Base-by-base conservation (phyloP, 2,329 filamentous ascomycete species). In the Celoporthe dispersa region DNA sequence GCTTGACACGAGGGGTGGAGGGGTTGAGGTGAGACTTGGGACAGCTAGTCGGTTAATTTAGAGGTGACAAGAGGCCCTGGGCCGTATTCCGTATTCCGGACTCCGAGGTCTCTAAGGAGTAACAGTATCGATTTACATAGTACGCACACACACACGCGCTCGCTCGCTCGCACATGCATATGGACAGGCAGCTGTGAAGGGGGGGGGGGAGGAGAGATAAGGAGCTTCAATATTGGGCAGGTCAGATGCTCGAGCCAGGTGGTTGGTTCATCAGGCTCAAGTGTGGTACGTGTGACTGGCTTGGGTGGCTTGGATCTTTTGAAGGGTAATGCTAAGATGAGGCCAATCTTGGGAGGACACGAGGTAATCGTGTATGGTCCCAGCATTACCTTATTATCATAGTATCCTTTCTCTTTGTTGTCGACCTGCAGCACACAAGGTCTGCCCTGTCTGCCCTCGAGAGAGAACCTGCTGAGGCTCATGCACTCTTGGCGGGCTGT, bases 241-340 rank as follows among this genome's bases (percentile, higher is more conserved):
- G 39, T 63, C n/a, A 28, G n/a, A 25, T 44, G n/a, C 2, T 31
- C 25, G 35, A 25, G 59, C 22, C 28, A 39, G 35, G 35, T 63
- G 28, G 31, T 22, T 66, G 64, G 33, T 25, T 35, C 33, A 14
- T 33, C 48, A 66, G 64, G 64, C 64, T 66, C 35, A 12, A 48
- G 39, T 48, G 67, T 62, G 44, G 51, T 55, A 69, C 60, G 22
- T 63, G 57, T 67, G 70, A 67, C 61, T 62, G 48, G 41, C 7
- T 4, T 44, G 19, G 25, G 70, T 71, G 70, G 67, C 67, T 69
- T 64, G 60, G 25, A 11, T 19, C 51, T 28, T 44, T 28, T n/a
- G 28, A 11, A 11, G 12, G n/a, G 19, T 44, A 37, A 33, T 60
- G 28, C 65, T 67, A 31, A 60, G 65, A 66, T 59, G 53, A 59